Evolutionary conservation across 495 filamentous ascomycete genomes (phyloP), one percentile per base, ranked within the genome.

Genomic region (Podospora appendiculata): DNA sequence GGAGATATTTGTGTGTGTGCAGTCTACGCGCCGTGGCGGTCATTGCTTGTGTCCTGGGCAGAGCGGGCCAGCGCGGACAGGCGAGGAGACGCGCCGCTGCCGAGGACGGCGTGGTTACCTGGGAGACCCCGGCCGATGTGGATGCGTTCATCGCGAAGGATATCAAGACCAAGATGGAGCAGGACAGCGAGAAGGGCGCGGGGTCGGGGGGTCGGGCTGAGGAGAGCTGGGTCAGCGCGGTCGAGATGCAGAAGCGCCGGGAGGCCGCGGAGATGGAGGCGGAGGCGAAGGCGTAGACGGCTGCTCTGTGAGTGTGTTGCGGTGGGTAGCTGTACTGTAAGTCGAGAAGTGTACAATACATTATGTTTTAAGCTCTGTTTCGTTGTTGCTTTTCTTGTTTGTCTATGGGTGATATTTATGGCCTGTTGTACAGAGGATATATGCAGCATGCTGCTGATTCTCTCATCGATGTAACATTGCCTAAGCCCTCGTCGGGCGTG

Each of bases 31-130:
- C 84, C 54, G 77, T 89, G 14, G 77, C 83, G 59, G 73, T 97
- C 52, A 90, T 99, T 62, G 87, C 87, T 9, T 88, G 88, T 41
- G 81, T 90, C 8, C 75, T 99, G 11, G 94, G 90, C 4, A 76
- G 85, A 4, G 93, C 94, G 6, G 93, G 90, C 9, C 70, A 95
- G 69, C 73, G 80, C 45, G 93, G 93, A 33, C 84, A 90, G 59
- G 54, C 70, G 53, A 71, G 76, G 52, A 80, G 93, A 50, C 61
- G 84, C 25, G 71, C 73, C 43, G 74, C 75, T 46, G 91, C 89
- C 2, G 56, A 72, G 53, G 59, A 69, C 6, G 87, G 86, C n/a
- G 57, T 70, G 11, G 68, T 82, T 16, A 74, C 78, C 1, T 89
- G 86, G 70, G 38, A 63, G 39, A 79, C 74, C 46, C 70, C 83